A percentile compares a stretch with the other conserved stretches of the same genome.
Evolutionary conservation across 2,329 filamentous ascomycete genomes (phyloP).

Genomic region (Lecanicillium sp.): DNA sequence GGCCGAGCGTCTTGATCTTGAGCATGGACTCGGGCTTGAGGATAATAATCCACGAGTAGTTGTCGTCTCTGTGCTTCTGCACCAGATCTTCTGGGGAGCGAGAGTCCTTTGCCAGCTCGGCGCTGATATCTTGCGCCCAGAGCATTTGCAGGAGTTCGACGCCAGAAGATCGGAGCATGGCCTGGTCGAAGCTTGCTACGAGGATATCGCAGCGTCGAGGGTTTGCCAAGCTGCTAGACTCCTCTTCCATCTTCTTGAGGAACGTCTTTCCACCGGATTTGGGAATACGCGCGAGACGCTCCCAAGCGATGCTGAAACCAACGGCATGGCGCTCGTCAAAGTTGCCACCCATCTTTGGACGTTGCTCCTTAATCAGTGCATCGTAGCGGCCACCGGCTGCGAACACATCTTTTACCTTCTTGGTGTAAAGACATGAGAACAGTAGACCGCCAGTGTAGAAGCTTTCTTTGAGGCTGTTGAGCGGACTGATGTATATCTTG

Average conservation of each 20-base stretch:
- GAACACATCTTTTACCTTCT: slow-evolving; percentile 76
- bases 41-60: slow-evolving; percentile 81
- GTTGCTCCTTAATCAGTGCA: slow-evolving; percentile 75
- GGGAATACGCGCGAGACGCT: slow-evolving; percentile 65
- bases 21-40: slow-evolving; percentile 72
- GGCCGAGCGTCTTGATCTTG: slow-evolving; percentile 72
- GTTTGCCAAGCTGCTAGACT: slow-evolving; percentile 53
- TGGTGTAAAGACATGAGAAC: slow-evolving; percentile 87
- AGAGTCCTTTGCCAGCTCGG: slow-evolving; percentile 78
- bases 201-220: slow-evolving; percentile 77
- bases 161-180: slow-evolving; percentile 67
- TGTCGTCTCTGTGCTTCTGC: slow-evolving; percentile 68
- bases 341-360: slow-evolving; percentile 59
- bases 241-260: slow-evolving; percentile 64
- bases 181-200: slow-evolving; percentile 78
- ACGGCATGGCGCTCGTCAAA: slow-evolving; percentile 72
- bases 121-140: slow-evolving; percentile 79
- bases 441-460: slow-evolving; percentile 83
- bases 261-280: slow-evolving; percentile 51
- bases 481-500: slow-evolving; percentile 77
- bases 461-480: slow-evolving; percentile 84
- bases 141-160: slow-evolving; percentile 71
- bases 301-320: slow-evolving; percentile 87
- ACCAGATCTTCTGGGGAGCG: slow-evolving; percentile 74
- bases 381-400: slow-evolving; percentile 94